Percentiles rank a stretch among this genome's conserved stretches.
phyloP scores from a whole-genome alignment of 257 asterid genomes.

The Voacanga thouarsii region DNA sequence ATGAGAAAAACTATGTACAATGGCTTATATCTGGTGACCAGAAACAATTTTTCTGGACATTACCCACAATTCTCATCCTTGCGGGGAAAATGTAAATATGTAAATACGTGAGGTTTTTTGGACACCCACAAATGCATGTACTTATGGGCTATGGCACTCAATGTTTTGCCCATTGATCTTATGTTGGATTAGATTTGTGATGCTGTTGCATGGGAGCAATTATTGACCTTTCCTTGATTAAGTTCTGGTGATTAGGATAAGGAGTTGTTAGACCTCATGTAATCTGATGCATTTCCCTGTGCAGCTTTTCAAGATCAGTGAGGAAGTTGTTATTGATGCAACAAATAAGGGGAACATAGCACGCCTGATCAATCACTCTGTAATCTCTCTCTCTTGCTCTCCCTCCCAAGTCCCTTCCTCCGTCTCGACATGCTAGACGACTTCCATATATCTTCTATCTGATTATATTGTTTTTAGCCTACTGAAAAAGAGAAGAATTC shows the following conservation, averaged over 20 bases:
- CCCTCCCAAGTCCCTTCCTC: background rate
- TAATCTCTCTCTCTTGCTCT: constrained; percentile 30
- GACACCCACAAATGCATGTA: background rate
- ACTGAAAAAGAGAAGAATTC: background rate
- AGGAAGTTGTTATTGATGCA: constrained; percentile 91
- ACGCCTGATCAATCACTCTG: constrained; percentile 97
- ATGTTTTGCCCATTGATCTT: background rate
- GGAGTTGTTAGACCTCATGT: background rate
- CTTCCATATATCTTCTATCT: background rate
- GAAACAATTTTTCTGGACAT: background rate
- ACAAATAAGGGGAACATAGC: constrained; percentile 91
- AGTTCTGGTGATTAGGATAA: background rate
- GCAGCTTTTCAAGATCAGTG: constrained; percentile 96
- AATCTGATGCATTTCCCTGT: constrained; percentile 8
- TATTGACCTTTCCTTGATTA: background rate
- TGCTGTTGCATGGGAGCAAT: background rate
- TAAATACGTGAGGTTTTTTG: background rate
- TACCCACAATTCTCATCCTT: background rate
- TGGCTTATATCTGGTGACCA: background rate
- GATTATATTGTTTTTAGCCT: background rate
- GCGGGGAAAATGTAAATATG: background rate
- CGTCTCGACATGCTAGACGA: background rate
- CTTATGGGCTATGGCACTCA: background rate
- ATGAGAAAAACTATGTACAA: background rate
- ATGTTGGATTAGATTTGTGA: background rate